Evolutionary conservation across 2,329 filamentous ascomycete genomes (phyloP).

Genomic region (Monosporascus sp.): DNA sequence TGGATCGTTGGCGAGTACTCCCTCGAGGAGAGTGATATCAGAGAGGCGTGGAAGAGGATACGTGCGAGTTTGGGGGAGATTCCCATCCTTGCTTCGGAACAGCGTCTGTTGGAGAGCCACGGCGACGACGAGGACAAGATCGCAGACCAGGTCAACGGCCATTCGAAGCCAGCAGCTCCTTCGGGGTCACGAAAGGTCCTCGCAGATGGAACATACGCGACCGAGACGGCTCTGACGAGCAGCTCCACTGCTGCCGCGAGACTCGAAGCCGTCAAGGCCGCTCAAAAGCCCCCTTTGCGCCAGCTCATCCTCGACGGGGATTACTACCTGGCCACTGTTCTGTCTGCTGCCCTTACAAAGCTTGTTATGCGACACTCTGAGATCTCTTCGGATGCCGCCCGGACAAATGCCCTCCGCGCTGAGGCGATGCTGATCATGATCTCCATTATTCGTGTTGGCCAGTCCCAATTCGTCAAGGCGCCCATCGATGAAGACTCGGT

Average conservation of each 20-base stretch:
- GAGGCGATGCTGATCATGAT: slow-evolving; percentile 99
- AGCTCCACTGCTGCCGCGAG: slow-evolving; percentile 85
- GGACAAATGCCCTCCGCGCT: slow-evolving; percentile 89
- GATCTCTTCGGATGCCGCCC: slow-evolving; percentile 76
- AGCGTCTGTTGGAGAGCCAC: slow-evolving; percentile 81
- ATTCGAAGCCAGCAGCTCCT: slow-evolving; percentile 68
- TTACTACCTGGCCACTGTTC: slow-evolving; percentile 89
- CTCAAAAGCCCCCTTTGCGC: slow-evolving; percentile 89
- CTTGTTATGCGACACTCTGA: slow-evolving; percentile 96
- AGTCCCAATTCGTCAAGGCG: slow-evolving; percentile 97
- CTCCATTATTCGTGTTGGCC: slow-evolving; percentile 93
- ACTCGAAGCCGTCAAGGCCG: slow-evolving; percentile 92
- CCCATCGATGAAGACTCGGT: slow-evolving; percentile 97
- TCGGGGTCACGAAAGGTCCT: slow-evolving; percentile 86
- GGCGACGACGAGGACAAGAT: slow-evolving; percentile 60
- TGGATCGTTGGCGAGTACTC: slow-evolving; percentile 99
- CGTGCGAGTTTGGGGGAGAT: slow-evolving; percentile 92
- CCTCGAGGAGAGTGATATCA: slow-evolving; percentile 85
- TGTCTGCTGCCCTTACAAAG: slow-evolving; percentile 95
- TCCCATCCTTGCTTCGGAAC: slow-evolving; percentile 91
- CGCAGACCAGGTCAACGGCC: slow-evolving; percentile 69
- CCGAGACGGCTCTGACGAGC: slow-evolving; percentile 91
- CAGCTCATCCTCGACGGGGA: slow-evolving; percentile 96
- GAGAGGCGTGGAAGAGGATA: slow-evolving; percentile 95
- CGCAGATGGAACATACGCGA: slow-evolving; percentile 95